phyloP scores from a whole-genome alignment of 108 stramenopile genomes.

The Pinguiococcus pyrenoidosus region DNA sequence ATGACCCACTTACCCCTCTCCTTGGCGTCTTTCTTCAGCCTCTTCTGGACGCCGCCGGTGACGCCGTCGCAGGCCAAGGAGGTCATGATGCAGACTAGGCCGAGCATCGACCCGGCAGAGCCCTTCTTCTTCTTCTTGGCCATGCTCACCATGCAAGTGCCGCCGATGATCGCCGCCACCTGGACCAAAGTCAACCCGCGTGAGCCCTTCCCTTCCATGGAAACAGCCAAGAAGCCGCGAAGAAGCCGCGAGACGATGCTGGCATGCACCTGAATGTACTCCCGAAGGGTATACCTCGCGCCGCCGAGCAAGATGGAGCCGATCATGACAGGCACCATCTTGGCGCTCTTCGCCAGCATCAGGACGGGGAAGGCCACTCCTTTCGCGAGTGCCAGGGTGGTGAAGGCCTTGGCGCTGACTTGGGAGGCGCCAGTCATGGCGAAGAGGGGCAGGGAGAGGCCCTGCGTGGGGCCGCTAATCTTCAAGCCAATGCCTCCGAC shows the following conservation, averaged over 20 bases:
- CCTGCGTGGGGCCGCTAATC: slow-evolving; percentile 54
- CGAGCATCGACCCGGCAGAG: slow-evolving; percentile 40
- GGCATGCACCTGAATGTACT: too few species aligned
- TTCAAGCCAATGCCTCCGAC: slow-evolving; percentile 72
- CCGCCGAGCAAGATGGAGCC: slow-evolving; percentile 69
- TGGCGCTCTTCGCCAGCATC: slow-evolving; percentile 73
- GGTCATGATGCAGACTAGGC: slow-evolving; percentile 69
- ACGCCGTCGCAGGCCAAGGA: too few species aligned
- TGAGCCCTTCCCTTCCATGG: too few species aligned
- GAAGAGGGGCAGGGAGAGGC: slow-evolving; percentile 64
- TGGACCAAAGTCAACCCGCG: too few species aligned
- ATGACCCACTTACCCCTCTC: slow-evolving; percentile 66
- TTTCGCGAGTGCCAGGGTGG: slow-evolving; percentile 63
- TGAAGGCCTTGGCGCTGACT: slow-evolving; percentile 78
- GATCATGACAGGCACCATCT: slow-evolving; percentile 84
- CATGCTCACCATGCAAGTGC: slow-evolving; percentile 71
- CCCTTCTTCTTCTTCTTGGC: slow-evolving; percentile 69
- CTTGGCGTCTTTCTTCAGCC: slow-evolving; percentile 69
- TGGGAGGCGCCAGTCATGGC: slow-evolving; percentile 71
- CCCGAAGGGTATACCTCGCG: slow-evolving; percentile 58
- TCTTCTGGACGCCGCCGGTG: slow-evolving; percentile 67
- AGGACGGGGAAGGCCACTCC: slow-evolving; percentile 72
- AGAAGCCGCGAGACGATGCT: too few species aligned
- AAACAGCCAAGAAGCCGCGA: too few species aligned
- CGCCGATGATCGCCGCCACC: slow-evolving; percentile 73